These are phyloP conservation scores for Dioszegia aurantiaca DNA, from an alignment of 768 basidiomycete genomes.

Conservation along the genomic window DNA sequence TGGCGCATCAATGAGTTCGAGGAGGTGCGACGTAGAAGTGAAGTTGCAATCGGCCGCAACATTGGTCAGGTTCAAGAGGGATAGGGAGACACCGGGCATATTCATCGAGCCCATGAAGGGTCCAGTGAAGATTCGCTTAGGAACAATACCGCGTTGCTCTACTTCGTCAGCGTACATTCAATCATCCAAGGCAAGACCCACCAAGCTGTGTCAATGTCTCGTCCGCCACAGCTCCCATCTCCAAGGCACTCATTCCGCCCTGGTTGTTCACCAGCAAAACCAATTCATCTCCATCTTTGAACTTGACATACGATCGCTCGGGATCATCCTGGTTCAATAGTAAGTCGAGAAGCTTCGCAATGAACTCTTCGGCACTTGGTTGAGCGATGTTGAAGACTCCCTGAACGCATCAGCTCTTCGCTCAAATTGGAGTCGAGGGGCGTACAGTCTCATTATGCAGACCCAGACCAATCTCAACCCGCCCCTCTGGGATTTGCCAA, in stretches of 20 bases:
- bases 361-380: conserved; percentile 67
- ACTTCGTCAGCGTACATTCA: conserved; percentile 1
- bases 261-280: conserved; percentile 84
- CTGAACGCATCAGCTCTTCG: conserved; percentile 18
- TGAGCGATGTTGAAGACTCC: conserved; percentile 53
- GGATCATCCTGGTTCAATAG: conserved; percentile 68
- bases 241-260: conserved; percentile 78
- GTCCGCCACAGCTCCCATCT: conserved; percentile 66
- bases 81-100: conserved; percentile 88
- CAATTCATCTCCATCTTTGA: conserved; percentile 45
- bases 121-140: conserved; percentile 56
- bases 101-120: conserved; percentile 78
- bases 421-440: conserved; percentile 36
- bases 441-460: conserved; percentile 86
- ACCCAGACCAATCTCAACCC: conserved; percentile 79
- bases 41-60: conserved; percentile 41
- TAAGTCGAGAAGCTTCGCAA: conserved; percentile 67
- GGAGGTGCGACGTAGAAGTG: conserved; percentile 20
- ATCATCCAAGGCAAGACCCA: conserved; percentile 37
- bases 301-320: conserved; percentile 60
- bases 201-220: conserved; percentile 58
- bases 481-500: conserved; percentile 59
- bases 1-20: conserved; percentile 44
- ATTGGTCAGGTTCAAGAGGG: conserved; percentile 60
- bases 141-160: conserved; percentile 48